phyloP scores from a whole-genome alignment of 306 rosid species.

The Vigna mungo region DNA sequence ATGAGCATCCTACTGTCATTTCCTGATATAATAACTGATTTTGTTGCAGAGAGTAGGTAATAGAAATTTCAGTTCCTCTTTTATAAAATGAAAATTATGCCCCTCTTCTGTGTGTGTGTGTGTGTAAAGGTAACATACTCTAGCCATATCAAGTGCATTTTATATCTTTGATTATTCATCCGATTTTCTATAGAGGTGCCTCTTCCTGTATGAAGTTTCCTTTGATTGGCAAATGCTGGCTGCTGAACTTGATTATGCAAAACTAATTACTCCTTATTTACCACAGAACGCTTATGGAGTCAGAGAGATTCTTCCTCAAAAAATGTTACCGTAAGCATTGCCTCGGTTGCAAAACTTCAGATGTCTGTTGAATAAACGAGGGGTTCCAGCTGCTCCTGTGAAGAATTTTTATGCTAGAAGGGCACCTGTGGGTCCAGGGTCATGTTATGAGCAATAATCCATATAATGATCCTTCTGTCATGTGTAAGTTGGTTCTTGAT shows the following conservation, averaged over 20 bases:
- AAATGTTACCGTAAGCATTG: slow-evolving; percentile 55
- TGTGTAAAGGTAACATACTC: not conserved
- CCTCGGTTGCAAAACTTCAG: slow-evolving; percentile 80
- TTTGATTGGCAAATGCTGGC: not conserved
- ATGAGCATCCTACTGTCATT: not conserved
- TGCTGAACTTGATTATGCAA: slow-evolving; percentile 27
- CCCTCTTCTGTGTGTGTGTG: not conserved
- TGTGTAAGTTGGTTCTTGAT: slow-evolving; percentile 31
- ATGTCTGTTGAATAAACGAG: slow-evolving; percentile 83
- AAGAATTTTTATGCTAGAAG: slow-evolving; percentile 67
- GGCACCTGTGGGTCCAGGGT: slow-evolving; percentile 81
- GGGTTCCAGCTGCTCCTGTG: slow-evolving; percentile 88
- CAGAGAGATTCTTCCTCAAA: slow-evolving; percentile 47
- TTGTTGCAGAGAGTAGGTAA: slow-evolving; percentile 8
- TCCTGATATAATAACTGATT: slow-evolving; percentile 12
- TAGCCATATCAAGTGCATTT: not conserved
- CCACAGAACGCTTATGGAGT: slow-evolving; percentile 90
- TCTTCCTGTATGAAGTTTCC: not conserved
- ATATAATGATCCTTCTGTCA: slow-evolving; percentile 7
- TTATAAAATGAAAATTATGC: slow-evolving; percentile 9
- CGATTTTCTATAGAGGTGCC: not conserved
- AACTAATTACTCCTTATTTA: slow-evolving; percentile 33
- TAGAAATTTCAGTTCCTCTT: slow-evolving; percentile 9
- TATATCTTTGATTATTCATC: not conserved
- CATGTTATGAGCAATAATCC: slow-evolving; percentile 79